phyloP scores from a whole-genome alignment of 345 rosid species.

The Acer negundo region DNA sequence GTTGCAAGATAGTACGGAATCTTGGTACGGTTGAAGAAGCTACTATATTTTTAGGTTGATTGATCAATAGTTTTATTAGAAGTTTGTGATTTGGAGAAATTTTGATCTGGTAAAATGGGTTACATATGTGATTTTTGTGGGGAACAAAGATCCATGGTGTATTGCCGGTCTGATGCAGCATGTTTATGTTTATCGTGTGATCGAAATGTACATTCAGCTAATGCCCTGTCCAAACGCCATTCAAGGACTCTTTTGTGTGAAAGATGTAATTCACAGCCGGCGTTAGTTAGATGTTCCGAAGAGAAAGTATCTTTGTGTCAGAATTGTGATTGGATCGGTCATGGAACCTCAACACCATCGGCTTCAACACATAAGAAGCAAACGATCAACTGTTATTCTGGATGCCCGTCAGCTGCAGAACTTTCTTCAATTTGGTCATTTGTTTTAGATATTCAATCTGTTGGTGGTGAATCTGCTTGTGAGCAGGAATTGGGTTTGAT shows the following conservation, averaged over 20 bases:
- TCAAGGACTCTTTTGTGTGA: slow-evolving; percentile 86
- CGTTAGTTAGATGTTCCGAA: slow-evolving; percentile 72
- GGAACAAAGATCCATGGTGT: slow-evolving; percentile 86
- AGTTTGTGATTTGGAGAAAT: slow-evolving; percentile 15
- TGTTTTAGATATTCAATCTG: slow-evolving; percentile 51
- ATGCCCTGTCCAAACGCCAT: slow-evolving; percentile 89
- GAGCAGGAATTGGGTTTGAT: slow-evolving; percentile 84
- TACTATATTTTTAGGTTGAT: slow-evolving; percentile 27
- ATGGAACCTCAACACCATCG: slow-evolving; percentile 53
- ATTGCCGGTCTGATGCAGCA: slow-evolving; percentile 95
- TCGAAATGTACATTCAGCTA: slow-evolving; percentile 89
- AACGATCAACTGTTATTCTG: slow-evolving; percentile 73
- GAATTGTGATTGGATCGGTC: slow-evolving; percentile 89
- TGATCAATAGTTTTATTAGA: slow-evolving; percentile 19
- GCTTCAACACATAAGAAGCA: slow-evolving; percentile 72
- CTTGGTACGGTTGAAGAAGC: slow-evolving; percentile 19
- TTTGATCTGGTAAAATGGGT: slow-evolving; percentile 60
- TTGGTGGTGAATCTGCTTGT: slow-evolving; percentile 56
- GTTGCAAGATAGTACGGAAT: slow-evolving; percentile 17
- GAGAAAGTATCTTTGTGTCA: slow-evolving; percentile 93
- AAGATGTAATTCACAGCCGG: slow-evolving; percentile 87
- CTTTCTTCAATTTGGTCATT: slow-evolving; percentile 93
- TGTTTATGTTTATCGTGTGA: slow-evolving; percentile 96
- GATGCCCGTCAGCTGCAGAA: slow-evolving; percentile 89
- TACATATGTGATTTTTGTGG: slow-evolving; percentile 92